These are phyloP conservation scores for Nicotiana otophora DNA, from an alignment of 257 asterid species.

Conservation along the genomic window DNA sequence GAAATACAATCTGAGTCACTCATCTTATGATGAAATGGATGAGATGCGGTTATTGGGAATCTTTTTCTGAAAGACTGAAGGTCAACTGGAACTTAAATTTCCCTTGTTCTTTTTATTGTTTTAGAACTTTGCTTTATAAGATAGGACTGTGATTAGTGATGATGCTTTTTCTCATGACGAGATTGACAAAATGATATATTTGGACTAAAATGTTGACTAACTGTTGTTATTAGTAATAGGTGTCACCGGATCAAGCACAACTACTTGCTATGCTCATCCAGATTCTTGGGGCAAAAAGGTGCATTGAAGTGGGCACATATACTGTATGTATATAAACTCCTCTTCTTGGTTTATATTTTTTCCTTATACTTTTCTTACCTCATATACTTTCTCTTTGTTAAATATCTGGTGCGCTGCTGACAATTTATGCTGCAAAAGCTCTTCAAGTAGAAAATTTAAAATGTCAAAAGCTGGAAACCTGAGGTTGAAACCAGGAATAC, in stretches of 20 bases:
- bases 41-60: background rate
- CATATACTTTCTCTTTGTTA: background rate
- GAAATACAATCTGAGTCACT: background rate
- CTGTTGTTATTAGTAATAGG: conserved; percentile 30
- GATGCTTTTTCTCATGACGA: background rate
- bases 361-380: background rate
- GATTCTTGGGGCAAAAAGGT: conserved; percentile 77
- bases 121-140: background rate
- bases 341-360: background rate
- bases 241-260: conserved; percentile 97
- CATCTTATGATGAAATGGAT: background rate
- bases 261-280: conserved; percentile 88
- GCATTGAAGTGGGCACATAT: conserved; percentile 91
- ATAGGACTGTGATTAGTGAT: background rate
- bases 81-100: background rate
- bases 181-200: background rate
- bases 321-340: conserved; percentile 44
- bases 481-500: background rate
- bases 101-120: background rate
- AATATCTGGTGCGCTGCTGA: background rate
- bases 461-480: background rate
- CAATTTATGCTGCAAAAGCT: background rate
- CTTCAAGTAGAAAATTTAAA: background rate
- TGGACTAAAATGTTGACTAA: background rate
- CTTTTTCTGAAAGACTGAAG: background rate